Conservation (phyloP, 352 stramenopile species). For the Globisporangium paroecandrum region DNA sequence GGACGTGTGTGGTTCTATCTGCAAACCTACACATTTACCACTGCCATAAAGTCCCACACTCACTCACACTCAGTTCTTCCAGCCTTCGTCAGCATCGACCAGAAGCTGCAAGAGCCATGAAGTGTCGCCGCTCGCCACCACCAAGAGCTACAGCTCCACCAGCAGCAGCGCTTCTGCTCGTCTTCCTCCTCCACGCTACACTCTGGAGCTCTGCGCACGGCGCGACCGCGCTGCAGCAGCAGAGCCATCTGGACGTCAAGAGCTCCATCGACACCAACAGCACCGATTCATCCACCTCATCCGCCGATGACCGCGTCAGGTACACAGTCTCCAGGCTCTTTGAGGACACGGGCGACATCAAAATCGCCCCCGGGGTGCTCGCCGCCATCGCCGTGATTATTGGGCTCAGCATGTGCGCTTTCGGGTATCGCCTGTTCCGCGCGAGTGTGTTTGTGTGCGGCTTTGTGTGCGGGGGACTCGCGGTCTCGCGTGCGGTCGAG, state of each 20-base stretch:
- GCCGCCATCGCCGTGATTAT: conserved; percentile 38
- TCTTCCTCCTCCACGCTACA: not conserved
- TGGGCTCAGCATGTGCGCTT: conserved; percentile 37
- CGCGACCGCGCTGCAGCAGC: not conserved
- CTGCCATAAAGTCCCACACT: not conserved
- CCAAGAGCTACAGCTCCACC: not conserved
- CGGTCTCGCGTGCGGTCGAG: conserved; percentile 49
- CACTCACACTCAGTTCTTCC: not conserved
- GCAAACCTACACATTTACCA: not conserved
- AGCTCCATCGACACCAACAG: conserved; percentile 9
- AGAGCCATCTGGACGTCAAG: not conserved
- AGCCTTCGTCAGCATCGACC: not conserved
- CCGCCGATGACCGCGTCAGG: not conserved
- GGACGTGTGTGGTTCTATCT: not conserved
- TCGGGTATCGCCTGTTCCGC: conserved; percentile 63
- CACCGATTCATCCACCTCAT: too few species aligned
- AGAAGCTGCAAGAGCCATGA: not conserved
- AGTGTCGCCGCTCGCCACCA: not conserved
- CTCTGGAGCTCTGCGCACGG: not conserved
- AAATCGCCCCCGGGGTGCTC: conserved; percentile 38
- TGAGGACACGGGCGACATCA: conserved; percentile 11
- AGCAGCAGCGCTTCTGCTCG: not conserved
- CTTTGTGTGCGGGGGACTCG: conserved; percentile 53
- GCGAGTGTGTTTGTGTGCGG: conserved; percentile 53
- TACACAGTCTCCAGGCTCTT: conserved; percentile 13